Conservation (phyloP, 2,329 filamentous ascomycete genomes). For the Botryotinia narcissicola region DNA sequence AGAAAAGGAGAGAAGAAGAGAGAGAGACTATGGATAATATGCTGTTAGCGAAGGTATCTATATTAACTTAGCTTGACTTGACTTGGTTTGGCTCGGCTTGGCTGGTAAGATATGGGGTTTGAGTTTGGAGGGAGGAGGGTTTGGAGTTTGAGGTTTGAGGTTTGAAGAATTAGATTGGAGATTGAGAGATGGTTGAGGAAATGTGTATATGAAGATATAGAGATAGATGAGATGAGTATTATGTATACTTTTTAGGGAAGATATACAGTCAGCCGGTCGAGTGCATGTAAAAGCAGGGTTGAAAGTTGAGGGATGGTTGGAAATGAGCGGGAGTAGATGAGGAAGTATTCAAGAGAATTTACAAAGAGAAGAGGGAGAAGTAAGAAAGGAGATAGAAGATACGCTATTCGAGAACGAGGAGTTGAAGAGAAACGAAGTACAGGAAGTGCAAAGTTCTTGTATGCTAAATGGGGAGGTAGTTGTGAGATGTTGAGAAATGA, state of each 20-base stretch:
- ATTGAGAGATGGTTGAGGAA: background rate
- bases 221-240: background rate
- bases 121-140: background rate
- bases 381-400: background rate
- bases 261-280: fast-evolving
- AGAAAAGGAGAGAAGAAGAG: too few species aligned
- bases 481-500: background rate
- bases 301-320: background rate
- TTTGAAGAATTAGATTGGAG: background rate
- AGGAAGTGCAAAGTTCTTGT: background rate
- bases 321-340: too few species aligned
- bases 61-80: too few species aligned
- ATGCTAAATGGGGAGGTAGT: background rate
- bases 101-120: background rate
- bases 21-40: too few species aligned
- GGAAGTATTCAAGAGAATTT: background rate
- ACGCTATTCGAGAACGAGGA: background rate
- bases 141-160: background rate
- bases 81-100: too few species aligned
- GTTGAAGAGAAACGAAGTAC: background rate
- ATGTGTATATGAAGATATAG: too few species aligned
- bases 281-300: background rate
- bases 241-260: background rate
- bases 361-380: fast-evolving
- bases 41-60: too few species aligned